These are phyloP conservation scores for Mortierella sp. DNA, from an alignment of 371 early-diverging fungal genomes.

Conservation along the genomic window DNA sequence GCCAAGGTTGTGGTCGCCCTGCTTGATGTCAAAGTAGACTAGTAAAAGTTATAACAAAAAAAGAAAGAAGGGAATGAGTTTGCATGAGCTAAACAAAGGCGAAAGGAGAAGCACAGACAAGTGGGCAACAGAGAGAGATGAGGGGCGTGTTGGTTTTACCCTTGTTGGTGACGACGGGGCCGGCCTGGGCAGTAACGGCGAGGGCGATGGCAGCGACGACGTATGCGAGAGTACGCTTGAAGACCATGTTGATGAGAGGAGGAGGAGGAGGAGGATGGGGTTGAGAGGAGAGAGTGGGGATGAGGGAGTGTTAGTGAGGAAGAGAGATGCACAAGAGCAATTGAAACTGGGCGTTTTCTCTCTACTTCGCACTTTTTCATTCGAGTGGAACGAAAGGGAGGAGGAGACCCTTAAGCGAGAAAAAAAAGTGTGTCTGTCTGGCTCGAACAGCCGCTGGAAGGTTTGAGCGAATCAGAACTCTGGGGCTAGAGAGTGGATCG, in stretches of 20 bases:
- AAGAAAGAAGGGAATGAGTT: not conserved
- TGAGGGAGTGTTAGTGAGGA: not conserved
- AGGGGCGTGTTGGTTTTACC: conserved; percentile 18
- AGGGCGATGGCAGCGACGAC: conserved; percentile 37
- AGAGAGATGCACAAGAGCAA: not conserved
- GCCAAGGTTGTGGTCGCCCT: conserved; percentile 86
- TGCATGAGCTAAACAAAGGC: not conserved
- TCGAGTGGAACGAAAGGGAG: not conserved
- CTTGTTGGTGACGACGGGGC: conserved; percentile 32
- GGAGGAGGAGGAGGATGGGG: not conserved
- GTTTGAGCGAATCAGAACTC: too few species aligned
- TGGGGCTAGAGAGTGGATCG: too few species aligned
- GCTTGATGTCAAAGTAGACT: conserved; percentile 94
- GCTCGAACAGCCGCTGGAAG: too few species aligned
- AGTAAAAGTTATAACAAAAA: not conserved
- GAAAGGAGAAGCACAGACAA: not conserved
- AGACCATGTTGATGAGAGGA: conserved; percentile 25
- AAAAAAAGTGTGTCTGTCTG: too few species aligned
- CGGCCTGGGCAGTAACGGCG: conserved; percentile 32
- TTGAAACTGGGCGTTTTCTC: not conserved
- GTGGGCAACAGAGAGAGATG: not conserved
- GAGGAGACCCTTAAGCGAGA: not conserved
- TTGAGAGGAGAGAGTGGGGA: not conserved
- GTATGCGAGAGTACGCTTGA: conserved; percentile 39
- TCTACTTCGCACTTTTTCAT: not conserved